Evolutionary conservation across 768 basidiomycete species (phyloP).

Genomic region (Kwoniella shandongensis): DNA sequence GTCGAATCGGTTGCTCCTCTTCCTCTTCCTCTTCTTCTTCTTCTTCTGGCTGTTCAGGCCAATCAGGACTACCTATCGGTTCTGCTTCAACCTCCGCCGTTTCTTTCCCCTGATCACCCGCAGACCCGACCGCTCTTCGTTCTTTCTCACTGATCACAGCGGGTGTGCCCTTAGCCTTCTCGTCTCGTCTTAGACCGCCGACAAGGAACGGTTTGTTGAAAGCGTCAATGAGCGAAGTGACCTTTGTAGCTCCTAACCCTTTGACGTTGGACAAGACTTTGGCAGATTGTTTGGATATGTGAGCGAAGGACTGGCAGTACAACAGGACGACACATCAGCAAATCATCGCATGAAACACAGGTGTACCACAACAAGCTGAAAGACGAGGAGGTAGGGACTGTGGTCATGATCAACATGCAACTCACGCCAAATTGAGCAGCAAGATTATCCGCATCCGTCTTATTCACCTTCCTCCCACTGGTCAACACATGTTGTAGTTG

Average conservation of each 20-base stretch:
- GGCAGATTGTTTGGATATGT: slow-evolving; percentile 69
- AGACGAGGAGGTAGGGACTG: background rate
- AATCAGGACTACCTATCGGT: slow-evolving; percentile 31
- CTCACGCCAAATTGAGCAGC: slow-evolving; percentile 86
- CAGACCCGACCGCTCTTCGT: slow-evolving; percentile 4
- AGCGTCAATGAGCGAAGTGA: slow-evolving; percentile 82
- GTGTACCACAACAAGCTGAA: too few relatives aligned
- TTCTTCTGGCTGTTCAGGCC: slow-evolving; percentile 28
- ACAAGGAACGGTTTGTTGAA: slow-evolving; percentile 77
- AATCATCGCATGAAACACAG: background rate
- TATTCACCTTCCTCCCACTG: slow-evolving; percentile 88
- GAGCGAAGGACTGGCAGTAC: slow-evolving; percentile 71
- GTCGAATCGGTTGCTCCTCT: background rate
- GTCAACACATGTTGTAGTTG: slow-evolving; percentile 80
- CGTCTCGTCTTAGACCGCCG: slow-evolving; percentile 30
- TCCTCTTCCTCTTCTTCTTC: slow-evolving; percentile 19
- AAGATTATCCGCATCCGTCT: slow-evolving; percentile 93
- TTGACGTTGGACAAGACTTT: slow-evolving; percentile 80
- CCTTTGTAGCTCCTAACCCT: slow-evolving; percentile 91
- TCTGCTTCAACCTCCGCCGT: slow-evolving; percentile 8
- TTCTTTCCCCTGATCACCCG: slow-evolving; percentile 1
- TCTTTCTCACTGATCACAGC: slow-evolving; percentile 6
- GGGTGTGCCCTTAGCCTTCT: background rate
- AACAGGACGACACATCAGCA: background rate
- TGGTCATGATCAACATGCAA: slow-evolving; percentile 17